These are phyloP conservation scores for Penicillium sp. DNA, from an alignment of 2,329 filamentous ascomycete species.

Conservation along the genomic window DNA sequence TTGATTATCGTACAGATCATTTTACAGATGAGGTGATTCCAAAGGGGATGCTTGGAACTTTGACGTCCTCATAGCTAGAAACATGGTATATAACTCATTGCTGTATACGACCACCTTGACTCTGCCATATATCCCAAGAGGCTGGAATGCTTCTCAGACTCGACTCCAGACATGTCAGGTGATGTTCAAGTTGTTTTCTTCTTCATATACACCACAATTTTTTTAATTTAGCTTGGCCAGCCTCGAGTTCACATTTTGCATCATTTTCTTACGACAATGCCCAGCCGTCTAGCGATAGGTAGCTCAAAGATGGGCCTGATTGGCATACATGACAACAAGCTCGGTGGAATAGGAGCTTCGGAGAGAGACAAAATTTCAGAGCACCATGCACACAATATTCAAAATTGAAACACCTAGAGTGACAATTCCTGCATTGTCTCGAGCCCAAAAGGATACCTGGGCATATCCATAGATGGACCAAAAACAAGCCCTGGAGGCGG, in stretches of 20 bases:
- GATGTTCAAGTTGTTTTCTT: constrained; percentile 22
- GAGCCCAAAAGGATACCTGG: too few relatives aligned
- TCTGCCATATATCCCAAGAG: constrained; percentile 5
- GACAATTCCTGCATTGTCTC: background rate
- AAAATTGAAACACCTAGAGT: background rate
- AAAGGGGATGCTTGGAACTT: too few relatives aligned
- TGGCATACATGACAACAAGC: too few relatives aligned
- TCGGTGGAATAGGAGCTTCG: background rate
- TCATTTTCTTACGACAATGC: too few relatives aligned
- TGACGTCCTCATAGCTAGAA: too few relatives aligned
- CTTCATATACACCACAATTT: background rate
- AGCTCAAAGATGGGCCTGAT: too few relatives aligned
- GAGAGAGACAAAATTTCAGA: too few relatives aligned
- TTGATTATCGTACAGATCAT: background rate
- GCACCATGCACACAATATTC: background rate
- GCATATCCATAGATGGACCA: too few relatives aligned
- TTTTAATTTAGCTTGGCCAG: too few relatives aligned
- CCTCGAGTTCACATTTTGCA: too few relatives aligned
- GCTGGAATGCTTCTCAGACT: constrained; percentile 40
- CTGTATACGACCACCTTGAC: constrained; percentile 14
- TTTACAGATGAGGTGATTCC: background rate
- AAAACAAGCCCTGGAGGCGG: too few relatives aligned
- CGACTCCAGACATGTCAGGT: constrained; percentile 36
- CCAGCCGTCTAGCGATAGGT: too few relatives aligned
- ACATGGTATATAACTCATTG: constrained; percentile 38